Evolutionary conservation across 257 asterid genomes (phyloP).

Genomic region (Scutellaria minor): DNA sequence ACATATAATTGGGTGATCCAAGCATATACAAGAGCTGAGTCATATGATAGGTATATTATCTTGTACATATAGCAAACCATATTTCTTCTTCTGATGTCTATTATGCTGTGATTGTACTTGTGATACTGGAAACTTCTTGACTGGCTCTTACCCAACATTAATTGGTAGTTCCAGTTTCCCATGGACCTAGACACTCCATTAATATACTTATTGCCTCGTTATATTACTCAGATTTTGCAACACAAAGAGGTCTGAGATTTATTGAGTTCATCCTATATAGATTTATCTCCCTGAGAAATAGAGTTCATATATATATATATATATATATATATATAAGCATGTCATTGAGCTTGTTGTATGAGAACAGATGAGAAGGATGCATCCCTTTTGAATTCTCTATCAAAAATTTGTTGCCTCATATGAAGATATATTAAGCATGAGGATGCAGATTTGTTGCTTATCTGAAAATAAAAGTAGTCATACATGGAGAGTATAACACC

Average conservation of each 20-base stretch:
- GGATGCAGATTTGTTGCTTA: constrained; percentile 21
- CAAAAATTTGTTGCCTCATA: neutral
- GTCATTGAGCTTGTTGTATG: neutral
- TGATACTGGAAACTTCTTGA: neutral
- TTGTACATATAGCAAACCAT: constrained; percentile 20
- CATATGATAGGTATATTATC: constrained; percentile 80
- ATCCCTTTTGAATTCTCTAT: neutral
- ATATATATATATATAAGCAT: neutral
- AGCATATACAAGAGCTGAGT: constrained; percentile 97
- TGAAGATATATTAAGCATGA: neutral
- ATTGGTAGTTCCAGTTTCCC: neutral
- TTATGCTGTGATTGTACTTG: constrained; percentile 12
- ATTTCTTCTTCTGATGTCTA: constrained; percentile 22
- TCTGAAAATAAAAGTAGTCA: constrained; percentile 6
- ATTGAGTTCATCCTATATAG: constrained; percentile 5
- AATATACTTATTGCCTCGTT: no score
- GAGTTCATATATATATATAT: no score
- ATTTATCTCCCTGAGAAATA: neutral
- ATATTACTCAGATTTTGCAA: no score
- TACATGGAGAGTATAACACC: neutral
- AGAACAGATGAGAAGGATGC: neutral
- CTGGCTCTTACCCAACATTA: constrained; percentile 1
- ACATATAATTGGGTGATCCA: constrained; percentile 99
- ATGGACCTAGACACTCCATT: no score
- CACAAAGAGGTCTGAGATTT: neutral